Percentiles rank a stretch among this genome's conserved stretches.
These are phyloP conservation scores for Lolium multiflorum DNA, from an alignment of 176 grass and related monocot genomes.

Conservation along the genomic window DNA sequence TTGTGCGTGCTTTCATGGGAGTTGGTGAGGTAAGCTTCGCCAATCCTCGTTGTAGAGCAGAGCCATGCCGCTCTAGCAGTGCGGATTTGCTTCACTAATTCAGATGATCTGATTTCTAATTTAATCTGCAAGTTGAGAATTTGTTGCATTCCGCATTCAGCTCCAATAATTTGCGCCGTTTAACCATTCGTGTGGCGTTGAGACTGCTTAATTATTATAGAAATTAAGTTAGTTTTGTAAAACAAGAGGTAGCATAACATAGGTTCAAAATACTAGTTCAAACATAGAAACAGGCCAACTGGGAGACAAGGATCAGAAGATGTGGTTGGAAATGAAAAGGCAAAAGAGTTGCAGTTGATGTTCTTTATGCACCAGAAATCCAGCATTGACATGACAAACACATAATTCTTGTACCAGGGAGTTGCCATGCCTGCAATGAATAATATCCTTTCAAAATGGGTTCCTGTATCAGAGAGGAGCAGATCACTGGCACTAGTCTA, in stretches of 20 bases:
- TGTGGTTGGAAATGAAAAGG: neutral
- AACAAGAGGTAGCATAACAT: neutral
- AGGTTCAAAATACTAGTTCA: neutral
- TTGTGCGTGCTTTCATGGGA: slow-evolving; percentile 93
- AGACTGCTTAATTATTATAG: neutral
- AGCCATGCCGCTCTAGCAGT: neutral
- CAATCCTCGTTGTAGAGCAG: neutral
- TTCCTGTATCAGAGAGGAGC: slow-evolving; percentile 91
- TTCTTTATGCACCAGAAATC: slow-evolving; percentile 17
- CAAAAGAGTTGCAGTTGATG: neutral
- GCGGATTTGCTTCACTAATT: neutral
- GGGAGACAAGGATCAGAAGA: neutral
- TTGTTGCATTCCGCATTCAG: neutral
- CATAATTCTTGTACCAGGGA: slow-evolving; percentile 60
- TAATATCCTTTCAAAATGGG: slow-evolving; percentile 96
- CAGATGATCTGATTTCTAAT: neutral
- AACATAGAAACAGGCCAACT: neutral
- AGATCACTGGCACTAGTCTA: slow-evolving; percentile 88
- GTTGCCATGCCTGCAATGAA: slow-evolving; percentile 99
- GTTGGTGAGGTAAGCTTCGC: slow-evolving; percentile 74
- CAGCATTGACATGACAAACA: slow-evolving; percentile 25
- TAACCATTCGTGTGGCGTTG: neutral
- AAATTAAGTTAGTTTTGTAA: neutral
- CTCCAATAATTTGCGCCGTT: neutral
- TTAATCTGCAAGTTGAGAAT: neutral